Conservation (phyloP, 2,329 filamentous ascomycete species). For the Trichoderma lentiforme region DNA sequence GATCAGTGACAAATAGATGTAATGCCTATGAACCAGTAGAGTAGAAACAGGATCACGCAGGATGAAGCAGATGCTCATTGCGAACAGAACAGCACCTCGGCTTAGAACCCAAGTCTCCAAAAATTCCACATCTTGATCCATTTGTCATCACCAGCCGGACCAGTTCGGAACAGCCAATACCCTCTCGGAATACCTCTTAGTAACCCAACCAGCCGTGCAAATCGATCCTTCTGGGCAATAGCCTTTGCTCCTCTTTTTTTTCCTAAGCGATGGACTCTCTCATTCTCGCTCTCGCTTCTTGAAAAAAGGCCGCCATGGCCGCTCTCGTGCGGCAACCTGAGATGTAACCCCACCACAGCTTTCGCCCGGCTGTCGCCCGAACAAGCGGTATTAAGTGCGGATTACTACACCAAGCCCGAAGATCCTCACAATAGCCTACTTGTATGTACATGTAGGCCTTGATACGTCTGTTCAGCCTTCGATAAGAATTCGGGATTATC, state of each 20-base stretch:
- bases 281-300: neutral
- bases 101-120: neutral
- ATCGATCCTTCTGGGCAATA: neutral
- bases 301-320: neutral
- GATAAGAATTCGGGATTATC: neutral
- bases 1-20: neutral
- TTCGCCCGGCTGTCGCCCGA: neutral
- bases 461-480: neutral
- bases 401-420: neutral
- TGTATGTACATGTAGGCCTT: neutral
- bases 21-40: neutral
- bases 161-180: neutral
- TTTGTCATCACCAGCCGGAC: conserved; percentile 1
- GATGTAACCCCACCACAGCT: neutral
- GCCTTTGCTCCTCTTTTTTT: neutral
- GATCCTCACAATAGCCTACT: neutral
- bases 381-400: neutral
- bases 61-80: neutral
- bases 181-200: neutral
- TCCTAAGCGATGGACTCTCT: neutral
- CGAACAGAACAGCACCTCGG: neutral
- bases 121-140: neutral
- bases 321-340: neutral
- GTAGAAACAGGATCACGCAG: neutral
- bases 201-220: neutral